Percentiles rank a stretch among this genome's conserved stretches.
Conservation (phyloP, 805 yeast species). For the Metschnikowia proteae region DNA sequence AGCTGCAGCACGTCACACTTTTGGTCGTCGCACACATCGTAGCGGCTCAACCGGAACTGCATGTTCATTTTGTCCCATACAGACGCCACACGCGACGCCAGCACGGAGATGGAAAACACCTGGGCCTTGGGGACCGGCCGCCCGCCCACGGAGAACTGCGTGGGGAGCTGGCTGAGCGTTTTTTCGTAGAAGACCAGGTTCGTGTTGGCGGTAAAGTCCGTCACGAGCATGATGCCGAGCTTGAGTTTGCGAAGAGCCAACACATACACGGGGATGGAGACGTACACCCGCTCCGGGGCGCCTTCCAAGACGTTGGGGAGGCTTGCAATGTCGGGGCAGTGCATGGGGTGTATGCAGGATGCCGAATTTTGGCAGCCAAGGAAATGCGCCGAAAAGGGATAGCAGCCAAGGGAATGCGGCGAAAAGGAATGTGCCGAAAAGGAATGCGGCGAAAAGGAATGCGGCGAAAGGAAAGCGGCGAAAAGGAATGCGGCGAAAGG, state of each 20-base stretch:
- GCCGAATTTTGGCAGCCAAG: no score
- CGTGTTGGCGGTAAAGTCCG: conserved; percentile 16
- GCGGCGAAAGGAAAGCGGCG: no score
- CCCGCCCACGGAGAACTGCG: conserved; percentile 5
- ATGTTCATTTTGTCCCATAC: conserved; percentile 7
- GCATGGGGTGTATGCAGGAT: not conserved
- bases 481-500: no score
- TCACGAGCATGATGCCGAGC: conserved; percentile 14
- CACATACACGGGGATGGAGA: conserved; percentile 13
- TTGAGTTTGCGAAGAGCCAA: conserved; percentile 9
- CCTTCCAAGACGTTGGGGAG: not conserved
- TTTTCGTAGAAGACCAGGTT: conserved; percentile 8
- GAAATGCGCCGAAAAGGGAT: no score
- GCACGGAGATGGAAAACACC: conserved; percentile 12
- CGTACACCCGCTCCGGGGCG: not conserved
- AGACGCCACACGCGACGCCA: not conserved
- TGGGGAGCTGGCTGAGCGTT: conserved; percentile 4
- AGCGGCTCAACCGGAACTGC: conserved; percentile 1
- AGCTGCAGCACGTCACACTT: conserved; percentile 7
- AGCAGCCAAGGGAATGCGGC: no score
- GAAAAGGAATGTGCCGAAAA: no score
- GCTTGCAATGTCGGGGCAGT: not conserved
- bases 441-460: no score
- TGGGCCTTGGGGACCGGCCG: conserved; percentile 1
- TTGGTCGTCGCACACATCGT: not conserved